Base-by-base conservation (phyloP, 148 eudicot species). In the Fagopyrum tataricum region DNA sequence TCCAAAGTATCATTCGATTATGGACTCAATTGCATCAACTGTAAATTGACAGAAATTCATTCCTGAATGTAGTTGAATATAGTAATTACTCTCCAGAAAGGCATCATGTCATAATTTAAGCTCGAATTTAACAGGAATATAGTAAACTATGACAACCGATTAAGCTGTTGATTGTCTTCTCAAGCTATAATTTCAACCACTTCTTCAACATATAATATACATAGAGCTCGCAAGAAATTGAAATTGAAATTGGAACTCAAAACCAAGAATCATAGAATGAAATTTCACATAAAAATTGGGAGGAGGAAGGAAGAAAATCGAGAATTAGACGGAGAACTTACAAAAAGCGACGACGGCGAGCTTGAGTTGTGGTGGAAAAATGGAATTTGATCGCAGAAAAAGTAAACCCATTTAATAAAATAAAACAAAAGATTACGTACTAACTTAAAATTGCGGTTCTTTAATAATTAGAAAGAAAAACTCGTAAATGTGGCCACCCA, bases 251-350 rank as follows among this genome's bases (percentile, higher is more conserved):
- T 39, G 11, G 8, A 55, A 59, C 66, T 59, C 6, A 23, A 59
- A n/a, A 11, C 23, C 66, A 55, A 55, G 61, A 55, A 18, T 55
- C 66, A 24, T 1, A 59, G 26, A 59, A 59, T 23, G 66, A 15
- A 59, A 59, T 1, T 21, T 56, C 56, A 20, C 20, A 51, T 0
- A 2, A 56, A 56, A 21, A n/a, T 5, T 56, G 0, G 31, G 23
- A 24, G 13, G 11, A 1, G 37, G 37, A 31, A 46, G n/a, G n/a
- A n/a, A n/a, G n/a, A n/a, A n/a, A n/a, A 2, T 46, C 10, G 49
- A 46, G 49, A 46, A 13, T 64, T 14, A 39, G 68, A 62, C 24
- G 20, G 67, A 62, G 69, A 64, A 64, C 69, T 64, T 43, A 64
- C 69, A 15, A 43, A 64, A 31, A 14, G 26, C 41, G 44, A 43